These are phyloP conservation scores for Purshia tridentata DNA, from an alignment of 306 rosid genomes.

Conservation along the genomic window DNA sequence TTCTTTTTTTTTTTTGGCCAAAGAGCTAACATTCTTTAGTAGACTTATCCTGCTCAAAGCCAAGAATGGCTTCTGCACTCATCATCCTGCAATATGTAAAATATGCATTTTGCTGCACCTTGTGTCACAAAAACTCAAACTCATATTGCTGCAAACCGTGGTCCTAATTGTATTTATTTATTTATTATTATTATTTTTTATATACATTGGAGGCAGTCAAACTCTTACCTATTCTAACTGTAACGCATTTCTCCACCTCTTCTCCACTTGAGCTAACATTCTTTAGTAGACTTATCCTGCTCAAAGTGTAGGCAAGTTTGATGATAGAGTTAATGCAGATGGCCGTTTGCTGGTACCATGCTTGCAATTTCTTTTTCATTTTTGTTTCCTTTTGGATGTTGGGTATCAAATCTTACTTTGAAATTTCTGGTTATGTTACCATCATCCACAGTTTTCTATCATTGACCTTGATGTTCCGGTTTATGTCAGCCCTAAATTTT, in stretches of 20 bases:
- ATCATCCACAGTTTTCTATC: neutral
- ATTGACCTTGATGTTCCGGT: neutral
- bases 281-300: neutral
- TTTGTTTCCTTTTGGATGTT: neutral
- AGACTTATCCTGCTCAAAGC: neutral
- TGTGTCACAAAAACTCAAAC: neutral
- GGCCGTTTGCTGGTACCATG: neutral
- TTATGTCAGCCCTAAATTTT: neutral
- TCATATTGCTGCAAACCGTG: neutral
- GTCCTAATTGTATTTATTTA: neutral
- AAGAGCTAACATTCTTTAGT: too few relatives aligned
- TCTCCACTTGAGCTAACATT: too few relatives aligned
- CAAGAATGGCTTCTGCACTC: conserved; percentile 2
- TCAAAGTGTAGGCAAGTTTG: neutral
- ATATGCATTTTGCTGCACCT: neutral
- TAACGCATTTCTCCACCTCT: too few relatives aligned
- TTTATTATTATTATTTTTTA: too few relatives aligned
- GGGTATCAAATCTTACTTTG: neutral
- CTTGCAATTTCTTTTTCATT: neutral
- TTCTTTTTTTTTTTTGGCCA: too few relatives aligned
- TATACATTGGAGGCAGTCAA: too few relatives aligned
- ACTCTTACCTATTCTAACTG: too few relatives aligned
- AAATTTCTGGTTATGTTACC: neutral
- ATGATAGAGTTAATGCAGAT: neutral
- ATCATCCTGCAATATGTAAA: neutral